phyloP scores from a whole-genome alignment of 169 alveolate genomes.

The Plasmodium vivax region DNA sequence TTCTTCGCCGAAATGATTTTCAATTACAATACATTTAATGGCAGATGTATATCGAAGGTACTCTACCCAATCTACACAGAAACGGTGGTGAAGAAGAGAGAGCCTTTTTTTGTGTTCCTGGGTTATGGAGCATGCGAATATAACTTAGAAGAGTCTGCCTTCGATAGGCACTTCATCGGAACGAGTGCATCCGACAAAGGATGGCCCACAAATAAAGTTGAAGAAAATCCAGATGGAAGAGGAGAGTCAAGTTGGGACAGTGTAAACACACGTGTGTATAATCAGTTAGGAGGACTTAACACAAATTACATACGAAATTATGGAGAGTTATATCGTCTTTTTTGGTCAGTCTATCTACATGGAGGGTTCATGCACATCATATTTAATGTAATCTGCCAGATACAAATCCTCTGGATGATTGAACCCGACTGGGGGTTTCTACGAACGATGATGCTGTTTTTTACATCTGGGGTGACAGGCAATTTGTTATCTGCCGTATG shows the following conservation, averaged over 20 bases:
- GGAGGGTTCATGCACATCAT: conserved; percentile 88
- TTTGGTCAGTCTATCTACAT: conserved; percentile 90
- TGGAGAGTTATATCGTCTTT: conserved; percentile 86
- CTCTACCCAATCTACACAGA: conserved; percentile 81
- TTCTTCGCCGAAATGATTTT: conserved; percentile 80
- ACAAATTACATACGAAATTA: conserved; percentile 85
- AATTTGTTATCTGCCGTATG: conserved; percentile 87
- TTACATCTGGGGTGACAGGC: conserved; percentile 87
- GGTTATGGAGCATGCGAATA: conserved; percentile 90
- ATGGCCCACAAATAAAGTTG: conserved; percentile 83
- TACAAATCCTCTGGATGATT: conserved; percentile 88
- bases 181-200: conserved; percentile 81
- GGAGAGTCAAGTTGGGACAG: conserved; percentile 78
- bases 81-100: conserved; percentile 5
- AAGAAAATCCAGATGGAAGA: conserved; percentile 70
- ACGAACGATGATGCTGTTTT: conserved; percentile 83
- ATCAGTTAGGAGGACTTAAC: conserved; percentile 82
- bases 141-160: conserved; percentile 78
- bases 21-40: conserved; percentile 85
- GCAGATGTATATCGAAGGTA: conserved; percentile 84
- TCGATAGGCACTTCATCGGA: conserved; percentile 80
- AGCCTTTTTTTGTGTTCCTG: conserved; percentile 79
- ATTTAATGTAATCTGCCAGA: conserved; percentile 87
- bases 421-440: conserved; percentile 93
- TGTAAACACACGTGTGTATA: conserved; percentile 78